Evolutionary conservation across 345 rosid genomes (phyloP).

Genomic region (Ceriops zippeliana): DNA sequence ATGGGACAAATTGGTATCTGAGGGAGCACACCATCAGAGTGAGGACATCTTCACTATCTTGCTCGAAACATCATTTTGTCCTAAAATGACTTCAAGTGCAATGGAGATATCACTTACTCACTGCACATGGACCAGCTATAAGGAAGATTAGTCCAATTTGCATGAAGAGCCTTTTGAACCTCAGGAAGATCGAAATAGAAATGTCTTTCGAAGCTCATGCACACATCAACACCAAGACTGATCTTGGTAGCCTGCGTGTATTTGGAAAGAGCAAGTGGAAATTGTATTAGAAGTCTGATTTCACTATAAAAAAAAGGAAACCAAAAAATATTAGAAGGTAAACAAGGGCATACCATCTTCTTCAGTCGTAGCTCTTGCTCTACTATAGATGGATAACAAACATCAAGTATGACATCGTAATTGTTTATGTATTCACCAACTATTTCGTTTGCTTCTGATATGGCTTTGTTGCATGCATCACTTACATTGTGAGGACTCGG

Average conservation of each 20-base stretch:
- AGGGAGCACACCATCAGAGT: too few relatives aligned
- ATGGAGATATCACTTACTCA: conserved; percentile 27
- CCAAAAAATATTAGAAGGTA: background rate
- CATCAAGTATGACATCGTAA: conserved; percentile 77
- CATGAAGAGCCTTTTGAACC: conserved; percentile 92
- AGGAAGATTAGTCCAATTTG: conserved; percentile 62
- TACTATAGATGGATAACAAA: conserved; percentile 80
- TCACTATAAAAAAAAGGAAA: too few relatives aligned
- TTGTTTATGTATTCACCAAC: conserved; percentile 63
- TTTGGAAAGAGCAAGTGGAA: background rate
- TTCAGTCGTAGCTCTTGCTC: conserved; percentile 79
- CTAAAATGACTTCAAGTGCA: too few relatives aligned
- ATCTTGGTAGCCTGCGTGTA: conserved; percentile 59
- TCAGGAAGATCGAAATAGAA: conserved; percentile 79
- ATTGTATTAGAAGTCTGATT: background rate
- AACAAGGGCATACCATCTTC: conserved; percentile 46
- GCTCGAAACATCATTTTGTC: too few relatives aligned
- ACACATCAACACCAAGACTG: conserved; percentile 82
- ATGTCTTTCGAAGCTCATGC: conserved; percentile 61
- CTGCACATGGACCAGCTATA: conserved; percentile 85
- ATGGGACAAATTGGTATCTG: too few relatives aligned
- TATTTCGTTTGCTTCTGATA: conserved; percentile 42
- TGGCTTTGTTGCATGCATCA: conserved; percentile 47
- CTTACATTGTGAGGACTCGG: conserved; percentile 55
- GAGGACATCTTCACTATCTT: too few relatives aligned